Conservation (phyloP, 331 rosid genomes). For the Malus hybrid region DNA sequence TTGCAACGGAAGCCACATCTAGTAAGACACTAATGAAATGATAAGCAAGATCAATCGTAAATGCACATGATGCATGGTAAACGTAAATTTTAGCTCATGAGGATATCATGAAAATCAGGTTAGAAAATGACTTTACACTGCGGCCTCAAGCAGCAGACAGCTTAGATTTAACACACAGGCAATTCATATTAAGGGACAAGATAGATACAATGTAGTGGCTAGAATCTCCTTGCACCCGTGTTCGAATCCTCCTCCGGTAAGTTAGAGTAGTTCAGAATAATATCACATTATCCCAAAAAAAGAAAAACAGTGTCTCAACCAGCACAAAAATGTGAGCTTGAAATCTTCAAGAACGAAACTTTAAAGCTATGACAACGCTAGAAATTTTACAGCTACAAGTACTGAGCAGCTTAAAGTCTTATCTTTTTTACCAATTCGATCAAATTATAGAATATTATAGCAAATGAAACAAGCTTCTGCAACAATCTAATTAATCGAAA, state of each 20-base stretch:
- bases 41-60: not conserved
- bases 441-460: not conserved
- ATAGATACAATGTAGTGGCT: not conserved
- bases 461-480: not conserved
- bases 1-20: not conserved
- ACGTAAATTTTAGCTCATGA: not conserved
- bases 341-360: not conserved
- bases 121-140: not conserved
- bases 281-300: not conserved
- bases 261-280: not conserved
- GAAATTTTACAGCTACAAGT: not conserved
- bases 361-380: not conserved
- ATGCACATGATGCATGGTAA: not conserved
- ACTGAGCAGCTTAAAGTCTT: not conserved
- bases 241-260: not conserved
- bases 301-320: not conserved
- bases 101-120: not conserved
- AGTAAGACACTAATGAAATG: not conserved
- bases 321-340: not conserved
- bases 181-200: not conserved
- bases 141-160: slow-evolving; percentile 7
- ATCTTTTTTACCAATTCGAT: not conserved
- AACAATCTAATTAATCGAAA: not conserved
- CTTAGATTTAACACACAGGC: not conserved
- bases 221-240: not conserved